Conservation (phyloP, 2,329 filamentous ascomycete species). For the Fusarium tjaetaba region DNA sequence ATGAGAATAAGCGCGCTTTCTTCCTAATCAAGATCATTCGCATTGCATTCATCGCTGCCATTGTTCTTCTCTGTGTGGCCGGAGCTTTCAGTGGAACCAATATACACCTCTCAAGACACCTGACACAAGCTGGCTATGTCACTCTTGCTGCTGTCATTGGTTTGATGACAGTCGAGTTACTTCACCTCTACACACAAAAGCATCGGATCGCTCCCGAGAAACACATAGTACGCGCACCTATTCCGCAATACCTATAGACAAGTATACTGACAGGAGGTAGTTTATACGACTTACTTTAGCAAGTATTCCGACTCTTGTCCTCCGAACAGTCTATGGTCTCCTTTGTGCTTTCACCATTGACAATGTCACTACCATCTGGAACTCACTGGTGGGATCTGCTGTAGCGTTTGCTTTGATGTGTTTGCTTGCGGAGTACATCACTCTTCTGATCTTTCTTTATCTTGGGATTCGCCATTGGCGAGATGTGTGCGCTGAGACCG, state of each 20-base stretch:
- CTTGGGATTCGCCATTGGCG: background rate
- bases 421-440: background rate
- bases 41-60: background rate
- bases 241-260: fast-evolving
- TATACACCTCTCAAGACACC: background rate
- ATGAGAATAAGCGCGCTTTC: background rate
- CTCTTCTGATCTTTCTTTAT: background rate
- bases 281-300: background rate
- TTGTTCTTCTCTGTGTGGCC: background rate
- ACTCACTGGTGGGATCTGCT: background rate
- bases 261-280: background rate
- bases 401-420: background rate
- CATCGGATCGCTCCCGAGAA: background rate
- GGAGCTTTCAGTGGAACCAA: background rate
- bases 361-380: background rate
- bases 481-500: fast-evolving
- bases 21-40: background rate
- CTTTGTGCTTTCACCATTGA: background rate
- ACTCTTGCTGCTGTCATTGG: background rate
- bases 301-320: background rate
- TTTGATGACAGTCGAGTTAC: background rate
- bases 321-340: background rate
- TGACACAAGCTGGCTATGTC: background rate
- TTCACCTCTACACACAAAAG: background rate
- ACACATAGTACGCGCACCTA: background rate